Conservation (phyloP, 345 rosid genomes). For the Excoecaria agallocha region DNA sequence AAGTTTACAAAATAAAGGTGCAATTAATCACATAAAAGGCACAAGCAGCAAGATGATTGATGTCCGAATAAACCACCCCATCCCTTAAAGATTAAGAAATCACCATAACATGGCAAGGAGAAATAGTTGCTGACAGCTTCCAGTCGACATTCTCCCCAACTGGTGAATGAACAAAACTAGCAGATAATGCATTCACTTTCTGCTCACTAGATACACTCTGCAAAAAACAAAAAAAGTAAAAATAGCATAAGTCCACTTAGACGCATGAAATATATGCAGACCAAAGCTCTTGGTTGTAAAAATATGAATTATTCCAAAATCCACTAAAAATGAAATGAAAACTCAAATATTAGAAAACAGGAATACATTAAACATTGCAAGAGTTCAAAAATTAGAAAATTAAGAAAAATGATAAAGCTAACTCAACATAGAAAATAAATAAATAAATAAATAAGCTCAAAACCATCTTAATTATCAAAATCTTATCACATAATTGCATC, state of each 20-base stretch:
- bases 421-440: not conserved
- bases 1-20: not conserved
- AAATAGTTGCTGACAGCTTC: constrained; percentile 88
- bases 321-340: not conserved
- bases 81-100: constrained; percentile 32
- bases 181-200: constrained; percentile 88
- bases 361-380: not conserved
- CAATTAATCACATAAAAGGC: not conserved
- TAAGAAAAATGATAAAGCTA: not conserved
- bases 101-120: constrained; percentile 98
- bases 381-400: not conserved
- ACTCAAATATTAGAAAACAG: not conserved
- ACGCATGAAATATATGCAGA: not conserved
- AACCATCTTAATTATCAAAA: not conserved
- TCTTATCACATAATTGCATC: constrained; percentile 2
- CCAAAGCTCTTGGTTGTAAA: not conserved
- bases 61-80: not conserved
- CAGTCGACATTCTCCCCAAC: constrained; percentile 92
- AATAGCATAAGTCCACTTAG: constrained; percentile 1
- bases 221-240: constrained; percentile 27
- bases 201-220: constrained; percentile 93
- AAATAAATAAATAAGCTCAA: not conserved
- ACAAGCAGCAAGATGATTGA: not conserved
- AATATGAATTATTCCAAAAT: not conserved
- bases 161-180: constrained; percentile 80